Evolutionary conservation across 768 basidiomycete genomes (phyloP), one percentile per base, ranked within the genome.

Genomic region (Boletus rufocinnamomeus): DNA sequence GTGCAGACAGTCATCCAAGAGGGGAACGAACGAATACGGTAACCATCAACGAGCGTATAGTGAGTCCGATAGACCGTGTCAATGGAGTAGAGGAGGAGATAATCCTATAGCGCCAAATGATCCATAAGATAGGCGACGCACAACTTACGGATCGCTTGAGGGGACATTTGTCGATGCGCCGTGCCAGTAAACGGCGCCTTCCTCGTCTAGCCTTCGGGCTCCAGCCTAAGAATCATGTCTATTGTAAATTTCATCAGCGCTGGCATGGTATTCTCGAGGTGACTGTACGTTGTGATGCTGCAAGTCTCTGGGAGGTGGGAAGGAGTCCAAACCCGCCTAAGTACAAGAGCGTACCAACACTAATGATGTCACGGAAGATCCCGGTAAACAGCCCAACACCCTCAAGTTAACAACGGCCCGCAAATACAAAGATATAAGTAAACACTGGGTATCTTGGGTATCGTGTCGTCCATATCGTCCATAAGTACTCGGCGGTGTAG

Each of bases 371-470:
- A 14, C 44, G 44, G 25, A 27, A 45, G 16, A 4, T 27, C 17
- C 44, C 25, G 44, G 7, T 28, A 40, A 40, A 17, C 8, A 19
- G 4, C 6, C 7, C 16, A 17, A 37, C 14, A 6, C 6, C 11
- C 6, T 28, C 6, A 5, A 28, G 28, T 28, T n/a, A n/a, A n/a
- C n/a, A n/a, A n/a, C n/a, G n/a, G n/a, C 4, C 8, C 5, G 25
- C 16, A 27, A 47, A 30, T 30, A 47, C 27, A 47, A 11, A 25
- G 6, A 4, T 28, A n/a, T 48, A 32, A 21, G n/a, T 32, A 32
- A 30, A 48, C 1, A 30, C 6, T 9, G 19, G 55, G 58, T 47
- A 51, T 56, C 19, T 47, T 2, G 35, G 44, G 60, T 56, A 52
- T 64, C 43, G 19, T n/a, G 21, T 50, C 11, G 44, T 51, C 40